Conservation (phyloP, 371 early-diverging fungal species). For the Rhizopus stolonifer region DNA sequence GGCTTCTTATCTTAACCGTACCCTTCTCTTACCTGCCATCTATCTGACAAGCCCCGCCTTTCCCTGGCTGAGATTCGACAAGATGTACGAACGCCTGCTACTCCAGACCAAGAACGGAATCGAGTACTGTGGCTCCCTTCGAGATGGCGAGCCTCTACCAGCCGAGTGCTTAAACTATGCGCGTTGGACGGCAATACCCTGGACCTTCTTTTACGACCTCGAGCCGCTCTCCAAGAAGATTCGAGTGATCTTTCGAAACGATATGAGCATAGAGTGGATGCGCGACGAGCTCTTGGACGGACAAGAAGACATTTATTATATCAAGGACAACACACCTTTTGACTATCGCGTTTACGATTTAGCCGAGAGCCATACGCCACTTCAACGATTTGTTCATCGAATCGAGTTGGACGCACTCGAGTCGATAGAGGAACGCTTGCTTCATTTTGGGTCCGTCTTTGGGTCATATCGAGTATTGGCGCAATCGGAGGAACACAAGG, state of each 20-base stretch:
- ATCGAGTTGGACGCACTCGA: conserved; percentile 46
- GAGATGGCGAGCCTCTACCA: conserved; percentile 43
- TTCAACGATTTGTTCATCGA: conserved; percentile 45
- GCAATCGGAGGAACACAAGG: conserved; percentile 38
- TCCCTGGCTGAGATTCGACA: conserved; percentile 55
- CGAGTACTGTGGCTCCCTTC: conserved; percentile 44
- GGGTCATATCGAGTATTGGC: conserved; percentile 57
- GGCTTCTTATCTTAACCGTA: conserved; percentile 58
- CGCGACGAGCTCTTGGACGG: conserved; percentile 17
- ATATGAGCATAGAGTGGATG: conserved; percentile 45
- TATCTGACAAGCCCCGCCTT: conserved; percentile 57
- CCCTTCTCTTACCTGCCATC: conserved; percentile 60
- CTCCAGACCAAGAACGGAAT: conserved; percentile 62
- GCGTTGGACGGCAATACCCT: conserved; percentile 56
- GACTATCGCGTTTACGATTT: conserved; percentile 56
- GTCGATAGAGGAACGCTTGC: conserved; percentile 38
- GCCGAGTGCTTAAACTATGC: conserved; percentile 60
- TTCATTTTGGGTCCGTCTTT: conserved; percentile 62
- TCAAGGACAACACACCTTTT: conserved; percentile 54
- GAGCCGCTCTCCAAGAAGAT: conserved; percentile 34
- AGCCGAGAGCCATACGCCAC: conserved; percentile 34
- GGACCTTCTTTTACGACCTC: conserved; percentile 55
- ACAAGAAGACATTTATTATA: conserved; percentile 41
- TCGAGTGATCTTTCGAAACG: conserved; percentile 37
- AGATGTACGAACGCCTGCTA: conserved; percentile 53